Percentiles rank a stretch among this genome's conserved stretches.
Conservation (phyloP, 2,329 filamentous ascomycete genomes). For the Neonectria hederae region DNA sequence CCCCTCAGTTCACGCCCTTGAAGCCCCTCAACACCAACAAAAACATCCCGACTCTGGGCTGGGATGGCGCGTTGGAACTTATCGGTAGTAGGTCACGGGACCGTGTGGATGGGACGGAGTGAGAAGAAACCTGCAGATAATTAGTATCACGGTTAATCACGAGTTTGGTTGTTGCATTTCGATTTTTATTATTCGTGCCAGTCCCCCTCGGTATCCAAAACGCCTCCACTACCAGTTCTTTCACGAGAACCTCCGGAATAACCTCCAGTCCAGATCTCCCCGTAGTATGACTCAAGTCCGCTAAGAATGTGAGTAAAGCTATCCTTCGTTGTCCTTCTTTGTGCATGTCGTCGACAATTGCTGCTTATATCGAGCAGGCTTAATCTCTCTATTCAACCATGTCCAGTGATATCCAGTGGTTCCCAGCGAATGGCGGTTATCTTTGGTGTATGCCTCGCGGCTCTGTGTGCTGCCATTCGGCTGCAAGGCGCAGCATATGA, state of each 20-base stretch:
- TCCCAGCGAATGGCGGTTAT: too few relatives aligned
- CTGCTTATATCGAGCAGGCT: too few relatives aligned
- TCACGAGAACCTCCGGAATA: neutral
- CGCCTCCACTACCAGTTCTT: neutral
- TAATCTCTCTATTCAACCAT: too few relatives aligned
- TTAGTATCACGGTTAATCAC: neutral
- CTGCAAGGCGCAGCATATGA: too few relatives aligned
- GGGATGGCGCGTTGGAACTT: conserved; percentile 1
- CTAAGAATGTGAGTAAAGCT: too few relatives aligned
- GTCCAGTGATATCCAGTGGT: too few relatives aligned
- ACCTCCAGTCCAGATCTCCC: neutral
- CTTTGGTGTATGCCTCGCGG: too few relatives aligned
- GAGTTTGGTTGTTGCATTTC: neutral
- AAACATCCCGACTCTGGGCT: conserved; percentile 1
- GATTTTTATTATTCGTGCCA: neutral
- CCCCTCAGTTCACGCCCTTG: conserved; percentile 34
- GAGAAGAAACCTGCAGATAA: neutral
- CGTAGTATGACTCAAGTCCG: neutral
- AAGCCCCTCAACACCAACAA: conserved; percentile 22
- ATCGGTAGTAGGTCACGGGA: neutral
- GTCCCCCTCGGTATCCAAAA: neutral
- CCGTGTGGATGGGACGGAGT: neutral
- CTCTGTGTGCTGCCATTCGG: too few relatives aligned
- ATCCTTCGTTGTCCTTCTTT: too few relatives aligned
- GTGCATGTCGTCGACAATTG: too few relatives aligned